Evolutionary conservation across 768 basidiomycete genomes (phyloP).

Genomic region (Rhodosporidiobolus odoratus): DNA sequence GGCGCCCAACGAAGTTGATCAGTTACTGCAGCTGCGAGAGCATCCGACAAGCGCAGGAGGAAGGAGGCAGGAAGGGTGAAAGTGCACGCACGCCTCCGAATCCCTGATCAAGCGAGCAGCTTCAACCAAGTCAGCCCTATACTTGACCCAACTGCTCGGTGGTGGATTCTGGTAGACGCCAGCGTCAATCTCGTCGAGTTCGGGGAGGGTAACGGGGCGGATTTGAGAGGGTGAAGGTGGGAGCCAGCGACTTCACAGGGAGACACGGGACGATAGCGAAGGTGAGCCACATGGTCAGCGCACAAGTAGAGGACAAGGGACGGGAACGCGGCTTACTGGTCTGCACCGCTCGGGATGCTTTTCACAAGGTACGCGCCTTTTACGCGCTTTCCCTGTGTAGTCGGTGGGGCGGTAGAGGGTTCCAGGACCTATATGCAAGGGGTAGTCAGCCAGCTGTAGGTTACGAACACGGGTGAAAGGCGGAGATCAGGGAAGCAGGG

Average conservation of each 20-base stretch:
- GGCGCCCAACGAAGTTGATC: too few relatives aligned
- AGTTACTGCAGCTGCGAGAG: too few relatives aligned
- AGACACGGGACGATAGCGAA: background rate
- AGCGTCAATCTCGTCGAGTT: constrained; percentile 10
- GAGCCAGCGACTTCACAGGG: constrained; percentile 12
- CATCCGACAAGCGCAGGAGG: background rate
- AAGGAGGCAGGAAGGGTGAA: background rate
- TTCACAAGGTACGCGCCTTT: constrained; percentile 10
- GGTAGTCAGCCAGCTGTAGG: background rate
- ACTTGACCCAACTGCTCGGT: constrained; percentile 13
- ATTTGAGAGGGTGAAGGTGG: background rate
- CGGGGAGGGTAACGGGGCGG: background rate
- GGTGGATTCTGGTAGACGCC: background rate
- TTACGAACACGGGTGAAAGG: background rate
- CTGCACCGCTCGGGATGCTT: constrained; percentile 1
- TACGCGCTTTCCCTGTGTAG: constrained; percentile 5
- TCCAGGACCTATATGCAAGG: constrained; percentile 1
- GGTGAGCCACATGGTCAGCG: background rate
- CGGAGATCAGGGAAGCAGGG: background rate
- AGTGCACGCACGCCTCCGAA: background rate
- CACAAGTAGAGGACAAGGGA: background rate
- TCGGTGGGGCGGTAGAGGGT: background rate
- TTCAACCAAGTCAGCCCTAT: constrained; percentile 6
- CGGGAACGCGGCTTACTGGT: background rate
- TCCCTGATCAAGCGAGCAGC: background rate